Base-by-base conservation (phyloP, 116 monocot genomes). In the Dioscorea cayenensis region DNA sequence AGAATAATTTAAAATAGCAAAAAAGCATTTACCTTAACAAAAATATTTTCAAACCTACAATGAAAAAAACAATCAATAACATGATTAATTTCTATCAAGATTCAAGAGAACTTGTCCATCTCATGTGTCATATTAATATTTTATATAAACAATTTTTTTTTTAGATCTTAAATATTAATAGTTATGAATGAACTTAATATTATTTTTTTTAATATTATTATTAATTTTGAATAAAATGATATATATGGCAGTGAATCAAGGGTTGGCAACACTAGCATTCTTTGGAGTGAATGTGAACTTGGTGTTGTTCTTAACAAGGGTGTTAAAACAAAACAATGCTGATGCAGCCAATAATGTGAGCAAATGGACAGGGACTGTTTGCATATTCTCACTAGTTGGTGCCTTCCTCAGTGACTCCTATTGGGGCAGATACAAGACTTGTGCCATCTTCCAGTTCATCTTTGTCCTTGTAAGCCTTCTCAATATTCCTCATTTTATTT, bases 341-440 rank as follows among this genome's bases (percentile, higher is more conserved):
- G 83, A 80, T 3, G 91, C 87, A 0, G 91, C 91, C 6, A 91
- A 91, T 73, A 91, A 87, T 48, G 87, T 91, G 1, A 91, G 90
- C 76, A 87, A 82, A 50, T 91, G 90, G 90, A 91, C 87, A 0
- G 92, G 92, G 48, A 89, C 89, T 2, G 86, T 89, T 36, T 89
- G 84, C 75, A 78, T 92, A 66, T 89, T 89, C 80, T 92, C 92
- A 5, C 82, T 92, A 20, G 65, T 86, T 20, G 92, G 92, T 6
- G 92, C 92, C 10, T 84, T 92, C 78, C 72, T 92, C 63, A 89
- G 92, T 19, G 92, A 92, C 76, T 89, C 92, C 19, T 89, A 86
- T 58, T 89, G 89, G 92, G 92, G 92, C 8, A 69, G 92, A 69
- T 92, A 89, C 76, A 80, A 81, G 70, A 86, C 89, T 5, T 92